These are phyloP conservation scores for Aureobasidium sp. DNA, from an alignment of 2,329 filamentous ascomycete species.

Conservation along the genomic window DNA sequence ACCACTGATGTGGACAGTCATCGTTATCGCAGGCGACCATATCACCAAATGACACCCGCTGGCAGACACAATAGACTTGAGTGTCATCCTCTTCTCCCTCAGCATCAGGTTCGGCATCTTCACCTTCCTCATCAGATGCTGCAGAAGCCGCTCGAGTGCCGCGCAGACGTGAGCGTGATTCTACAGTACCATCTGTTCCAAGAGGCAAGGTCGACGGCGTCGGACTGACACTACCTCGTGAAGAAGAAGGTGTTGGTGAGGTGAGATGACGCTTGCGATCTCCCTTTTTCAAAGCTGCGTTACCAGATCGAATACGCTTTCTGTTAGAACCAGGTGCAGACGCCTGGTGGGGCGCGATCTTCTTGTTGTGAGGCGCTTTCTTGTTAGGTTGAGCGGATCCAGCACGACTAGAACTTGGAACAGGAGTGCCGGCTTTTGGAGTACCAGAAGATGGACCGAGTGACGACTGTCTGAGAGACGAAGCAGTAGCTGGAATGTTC, in stretches of 20 bases:
- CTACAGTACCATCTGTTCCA: conserved; percentile 23
- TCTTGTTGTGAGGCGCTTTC: conserved; percentile 40
- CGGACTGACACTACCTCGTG: conserved; percentile 25
- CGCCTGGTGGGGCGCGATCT: conserved; percentile 46
- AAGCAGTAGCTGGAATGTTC: conserved; percentile 48
- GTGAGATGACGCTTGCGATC: conserved; percentile 30
- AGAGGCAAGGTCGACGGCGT: conserved; percentile 28
- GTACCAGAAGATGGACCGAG: conserved; percentile 52
- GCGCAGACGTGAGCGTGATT: conserved; percentile 8
- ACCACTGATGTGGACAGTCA: conserved; percentile 76
- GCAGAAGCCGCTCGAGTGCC: conserved; percentile 1
- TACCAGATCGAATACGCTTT: conserved; percentile 17
- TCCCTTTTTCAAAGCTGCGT: conserved; percentile 20
- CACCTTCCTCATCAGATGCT: conserved; percentile 23
- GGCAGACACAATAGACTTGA: conserved; percentile 72
- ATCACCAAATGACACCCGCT: conserved; percentile 76
- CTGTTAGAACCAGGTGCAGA: conserved; percentile 21
- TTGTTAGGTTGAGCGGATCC: conserved; percentile 51
- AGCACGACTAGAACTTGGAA: conserved; percentile 42
- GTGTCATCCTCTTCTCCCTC: conserved; percentile 67
- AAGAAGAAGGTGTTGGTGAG: conserved; percentile 25
- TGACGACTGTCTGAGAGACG: conserved; percentile 53
- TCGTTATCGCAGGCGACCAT: conserved; percentile 88
- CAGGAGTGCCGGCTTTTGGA: conserved; percentile 52
- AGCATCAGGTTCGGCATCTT: conserved; percentile 37